Evolutionary conservation across 805 yeast species (phyloP).

Genomic region (Saccharomyces paradoxus): DNA sequence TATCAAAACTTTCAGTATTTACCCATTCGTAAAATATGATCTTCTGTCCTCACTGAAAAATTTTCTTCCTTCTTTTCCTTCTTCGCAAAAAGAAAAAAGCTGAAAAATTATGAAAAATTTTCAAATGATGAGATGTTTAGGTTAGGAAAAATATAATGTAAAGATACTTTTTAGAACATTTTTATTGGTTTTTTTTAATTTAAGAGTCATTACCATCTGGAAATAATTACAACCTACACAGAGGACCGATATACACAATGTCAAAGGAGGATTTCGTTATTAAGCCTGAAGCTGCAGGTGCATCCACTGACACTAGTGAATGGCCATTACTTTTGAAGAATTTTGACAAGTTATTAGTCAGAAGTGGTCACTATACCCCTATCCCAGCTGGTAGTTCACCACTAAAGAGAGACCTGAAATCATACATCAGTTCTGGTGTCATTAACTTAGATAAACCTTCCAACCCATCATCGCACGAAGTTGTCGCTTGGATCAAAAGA

Average conservation of each 20-base stretch:
- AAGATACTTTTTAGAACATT: neutral
- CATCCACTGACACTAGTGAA: conserved; percentile 78
- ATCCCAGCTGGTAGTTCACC: conserved; percentile 95
- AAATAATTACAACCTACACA: neutral
- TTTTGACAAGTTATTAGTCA: conserved; percentile 86
- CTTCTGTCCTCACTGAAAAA: neutral
- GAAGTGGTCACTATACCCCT: conserved; percentile 96
- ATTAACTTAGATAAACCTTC: conserved; percentile 97
- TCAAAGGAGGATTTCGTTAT: conserved; percentile 65
- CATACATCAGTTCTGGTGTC: conserved; percentile 88
- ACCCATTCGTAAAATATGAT: neutral
- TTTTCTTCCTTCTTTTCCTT: neutral
- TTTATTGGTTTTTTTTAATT: neutral
- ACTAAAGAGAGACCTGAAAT: conserved; percentile 82
- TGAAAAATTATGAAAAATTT: conserved; percentile 3
- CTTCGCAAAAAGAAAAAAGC: neutral
- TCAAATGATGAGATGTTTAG: neutral
- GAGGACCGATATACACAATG: conserved; percentile 30
- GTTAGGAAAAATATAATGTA: neutral
- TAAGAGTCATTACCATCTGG: neutral
- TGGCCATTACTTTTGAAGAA: conserved; percentile 94
- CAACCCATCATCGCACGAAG: conserved; percentile 97
- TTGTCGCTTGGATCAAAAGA: conserved; percentile 98
- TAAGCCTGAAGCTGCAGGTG: conserved; percentile 77
- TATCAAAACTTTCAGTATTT: neutral